Evolutionary conservation across 2,329 filamentous ascomycete species (phyloP).

Genomic region (Scopulariopsis brevicaulis): DNA sequence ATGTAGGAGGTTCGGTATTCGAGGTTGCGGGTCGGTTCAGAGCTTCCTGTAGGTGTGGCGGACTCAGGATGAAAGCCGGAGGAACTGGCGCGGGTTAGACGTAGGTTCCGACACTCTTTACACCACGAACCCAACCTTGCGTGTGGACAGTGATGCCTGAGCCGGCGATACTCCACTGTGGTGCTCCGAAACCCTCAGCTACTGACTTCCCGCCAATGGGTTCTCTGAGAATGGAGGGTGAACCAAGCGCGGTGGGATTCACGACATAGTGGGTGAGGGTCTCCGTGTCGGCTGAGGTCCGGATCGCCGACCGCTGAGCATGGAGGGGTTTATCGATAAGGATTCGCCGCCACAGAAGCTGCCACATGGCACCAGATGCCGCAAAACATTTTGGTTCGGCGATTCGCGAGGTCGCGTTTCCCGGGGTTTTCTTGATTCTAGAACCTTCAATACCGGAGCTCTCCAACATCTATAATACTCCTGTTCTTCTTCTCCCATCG

Average conservation of each 20-base stretch:
- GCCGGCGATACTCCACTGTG: not conserved
- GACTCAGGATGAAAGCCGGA: not conserved
- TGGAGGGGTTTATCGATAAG: conserved; percentile 6
- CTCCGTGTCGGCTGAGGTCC: not conserved
- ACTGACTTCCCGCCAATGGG: not conserved
- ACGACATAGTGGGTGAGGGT: not conserved
- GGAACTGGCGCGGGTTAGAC: not conserved
- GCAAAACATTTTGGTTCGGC: not conserved
- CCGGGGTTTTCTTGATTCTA: not conserved
- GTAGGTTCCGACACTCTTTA: not conserved
- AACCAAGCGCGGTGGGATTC: not conserved
- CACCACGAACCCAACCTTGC: not conserved
- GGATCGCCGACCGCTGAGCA: not conserved
- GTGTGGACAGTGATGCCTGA: not conserved
- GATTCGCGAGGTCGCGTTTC: not conserved
- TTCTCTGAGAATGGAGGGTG: not conserved
- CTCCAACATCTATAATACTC: not conserved
- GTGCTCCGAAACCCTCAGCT: not conserved
- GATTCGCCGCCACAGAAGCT: not conserved
- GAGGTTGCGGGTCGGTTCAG: not conserved
- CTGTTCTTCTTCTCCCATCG: not conserved
- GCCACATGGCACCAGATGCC: not conserved
- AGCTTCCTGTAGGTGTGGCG: not conserved
- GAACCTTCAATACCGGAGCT: not conserved
- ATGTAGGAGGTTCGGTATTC: not conserved